Evolutionary conservation across 2,329 filamentous ascomycete species (phyloP), one percentile per base, ranked within the genome.

Genomic region (Raffaelea deltoideospora): DNA sequence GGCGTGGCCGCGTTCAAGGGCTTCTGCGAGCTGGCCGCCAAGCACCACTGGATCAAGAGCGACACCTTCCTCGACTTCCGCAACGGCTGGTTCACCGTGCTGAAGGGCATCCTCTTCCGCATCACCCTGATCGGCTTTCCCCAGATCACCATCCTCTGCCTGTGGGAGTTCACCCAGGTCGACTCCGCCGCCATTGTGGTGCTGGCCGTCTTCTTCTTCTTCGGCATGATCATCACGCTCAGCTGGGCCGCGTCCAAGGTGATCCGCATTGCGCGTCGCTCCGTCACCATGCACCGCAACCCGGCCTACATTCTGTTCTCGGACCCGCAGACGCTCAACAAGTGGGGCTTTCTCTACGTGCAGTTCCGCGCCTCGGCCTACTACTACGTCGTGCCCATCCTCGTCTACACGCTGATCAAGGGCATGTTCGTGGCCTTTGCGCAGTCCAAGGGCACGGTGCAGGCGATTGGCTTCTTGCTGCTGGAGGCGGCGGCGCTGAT

Each of bases 321-420:
- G 8, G 84, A 92, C 52, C 80, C 83, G 4, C 69, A 80, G 39
- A 77, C 79, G 35, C 67, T 92, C 45, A 90, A 92, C 71, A 87
- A 90, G 59, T 92, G 84, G 84, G 84, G 84, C 24, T 92, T 92
- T 64, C 65, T 92, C 38, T 92, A 92, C 54, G 79, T 92, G 34
- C 84, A 88, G 53, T 92, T 87, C 66, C 79, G 84, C 52, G 84
- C 84, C 24, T 84, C 82, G 6, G 80, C 82, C 17, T 90, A 90
- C 67, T 90, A 85, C 65, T 92, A 84, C 57, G 79, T 92, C 50
- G 72, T 87, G 23, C 81, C 82, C 2, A 59, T 79, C 33, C 64
- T 92, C 39, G 54, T 64, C 33, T 87, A 90, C 56, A 72, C 78
- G 26, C 56, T 90, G 29, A 48, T 85, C 56, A 92, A 90, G 66